phyloP scores from a whole-genome alignment of 495 filamentous ascomycete species.

The Hypoxylon subgilvum region DNA sequence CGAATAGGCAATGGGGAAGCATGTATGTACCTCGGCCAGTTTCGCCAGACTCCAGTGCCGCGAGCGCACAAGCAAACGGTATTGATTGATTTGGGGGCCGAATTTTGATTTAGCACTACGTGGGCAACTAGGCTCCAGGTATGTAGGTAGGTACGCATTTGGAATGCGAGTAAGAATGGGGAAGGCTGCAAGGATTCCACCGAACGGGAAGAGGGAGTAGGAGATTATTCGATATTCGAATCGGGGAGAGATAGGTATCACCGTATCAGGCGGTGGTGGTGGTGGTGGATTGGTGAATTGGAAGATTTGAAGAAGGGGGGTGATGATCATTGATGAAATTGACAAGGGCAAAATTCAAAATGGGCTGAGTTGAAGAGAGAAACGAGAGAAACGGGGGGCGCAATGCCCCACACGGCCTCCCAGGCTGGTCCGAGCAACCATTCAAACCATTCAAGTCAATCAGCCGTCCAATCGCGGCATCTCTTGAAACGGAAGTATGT shows the following conservation, averaged over 20 bases:
- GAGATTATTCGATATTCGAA: slow-evolving; percentile 23
- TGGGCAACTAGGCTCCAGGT: too few relatives aligned
- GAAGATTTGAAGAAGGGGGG: slow-evolving; percentile 6
- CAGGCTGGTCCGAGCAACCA: neutral
- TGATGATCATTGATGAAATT: neutral
- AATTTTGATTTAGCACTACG: slow-evolving; percentile 9
- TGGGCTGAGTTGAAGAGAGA: slow-evolving; percentile 31
- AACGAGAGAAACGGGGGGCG: slow-evolving; percentile 12
- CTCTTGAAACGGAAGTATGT: slow-evolving; percentile 8
- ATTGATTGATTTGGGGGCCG: slow-evolving; percentile 8
- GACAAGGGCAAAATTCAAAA: slow-evolving; percentile 17
- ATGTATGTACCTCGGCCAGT: neutral
- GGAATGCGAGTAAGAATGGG: neutral
- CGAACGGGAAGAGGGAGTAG: slow-evolving; percentile 6
- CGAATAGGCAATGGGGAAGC: too few relatives aligned
- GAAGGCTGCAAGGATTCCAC: neutral
- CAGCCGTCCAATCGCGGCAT: slow-evolving; percentile 31
- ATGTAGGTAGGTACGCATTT: too few relatives aligned
- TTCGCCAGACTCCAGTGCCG: slow-evolving; percentile 12
- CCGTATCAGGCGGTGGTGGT: neutral
- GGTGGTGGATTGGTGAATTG: neutral
- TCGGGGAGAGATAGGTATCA: too few relatives aligned
- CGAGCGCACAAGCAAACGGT: slow-evolving; percentile 1
- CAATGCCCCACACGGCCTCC: slow-evolving; percentile 22
- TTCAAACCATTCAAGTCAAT: slow-evolving; percentile 9